phyloP scores from a whole-genome alignment of 2,329 filamentous ascomycete species.

The Fusarium sp. region DNA sequence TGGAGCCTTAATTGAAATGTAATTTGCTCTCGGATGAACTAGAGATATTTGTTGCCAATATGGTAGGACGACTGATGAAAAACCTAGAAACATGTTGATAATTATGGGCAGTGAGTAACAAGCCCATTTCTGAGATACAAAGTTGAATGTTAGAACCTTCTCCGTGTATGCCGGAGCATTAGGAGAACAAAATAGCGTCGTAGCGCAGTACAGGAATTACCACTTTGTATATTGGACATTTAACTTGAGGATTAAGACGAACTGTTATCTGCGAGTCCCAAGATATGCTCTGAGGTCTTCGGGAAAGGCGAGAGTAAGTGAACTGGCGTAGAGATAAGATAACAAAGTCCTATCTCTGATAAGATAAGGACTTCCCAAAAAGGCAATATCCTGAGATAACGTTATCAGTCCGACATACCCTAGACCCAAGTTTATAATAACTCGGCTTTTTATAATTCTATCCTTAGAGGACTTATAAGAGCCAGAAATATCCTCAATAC shows the following conservation, averaged over 20 bases:
- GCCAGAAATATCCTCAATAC: neutral
- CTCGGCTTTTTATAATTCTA: fast-evolving
- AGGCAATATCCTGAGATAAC: too few species aligned
- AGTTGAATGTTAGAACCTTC: too few species aligned
- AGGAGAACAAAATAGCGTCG: too few species aligned
- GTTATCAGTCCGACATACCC: neutral
- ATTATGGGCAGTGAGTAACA: too few species aligned
- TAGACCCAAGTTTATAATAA: neutral
- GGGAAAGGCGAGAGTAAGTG: neutral
- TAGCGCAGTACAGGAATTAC: too few species aligned
- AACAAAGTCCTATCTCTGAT: fast-evolving
- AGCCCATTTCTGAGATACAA: too few species aligned
- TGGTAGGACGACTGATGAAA: neutral
- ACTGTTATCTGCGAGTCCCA: neutral
- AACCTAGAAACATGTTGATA: too few species aligned
- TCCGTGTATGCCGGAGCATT: too few species aligned
- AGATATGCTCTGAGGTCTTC: neutral
- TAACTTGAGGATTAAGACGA: neutral
- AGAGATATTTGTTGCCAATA: neutral
- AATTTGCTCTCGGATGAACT: neutral
- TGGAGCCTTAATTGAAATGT: neutral
- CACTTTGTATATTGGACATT: too few species aligned
- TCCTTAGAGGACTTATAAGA: too few species aligned
- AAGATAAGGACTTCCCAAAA: neutral
- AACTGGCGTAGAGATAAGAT: neutral